Evolutionary conservation across 768 basidiomycete genomes (phyloP).

Genomic region (Tricholoma hemisulphureum): DNA sequence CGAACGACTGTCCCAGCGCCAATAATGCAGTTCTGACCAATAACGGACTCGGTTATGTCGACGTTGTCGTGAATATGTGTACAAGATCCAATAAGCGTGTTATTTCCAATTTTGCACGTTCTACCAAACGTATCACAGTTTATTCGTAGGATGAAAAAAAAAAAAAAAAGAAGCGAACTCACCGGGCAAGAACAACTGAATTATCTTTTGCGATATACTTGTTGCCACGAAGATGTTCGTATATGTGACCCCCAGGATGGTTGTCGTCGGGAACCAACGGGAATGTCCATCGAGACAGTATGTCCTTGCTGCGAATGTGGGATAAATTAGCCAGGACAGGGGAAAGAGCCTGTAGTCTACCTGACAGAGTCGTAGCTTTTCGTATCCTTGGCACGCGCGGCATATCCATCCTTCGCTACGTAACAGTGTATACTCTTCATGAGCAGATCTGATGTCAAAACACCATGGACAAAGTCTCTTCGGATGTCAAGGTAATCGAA

Average conservation of each 20-base stretch:
- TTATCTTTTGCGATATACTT: conserved; percentile 83
- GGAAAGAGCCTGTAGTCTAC: conserved; percentile 36
- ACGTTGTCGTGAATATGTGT: conserved; percentile 67
- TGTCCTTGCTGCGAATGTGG: conserved; percentile 75
- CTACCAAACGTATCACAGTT: conserved; percentile 36
- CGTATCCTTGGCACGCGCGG: conserved; percentile 90
- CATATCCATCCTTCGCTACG: conserved; percentile 84
- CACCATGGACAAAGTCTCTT: conserved; percentile 89
- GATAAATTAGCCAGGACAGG: neutral
- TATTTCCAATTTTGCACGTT: conserved; percentile 77
- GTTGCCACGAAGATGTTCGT: conserved; percentile 86
- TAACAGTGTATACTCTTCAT: conserved; percentile 95
- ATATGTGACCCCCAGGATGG: conserved; percentile 76
- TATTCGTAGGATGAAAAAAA: neutral
- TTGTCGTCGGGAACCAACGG: conserved; percentile 95
- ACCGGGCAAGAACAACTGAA: conserved; percentile 84
- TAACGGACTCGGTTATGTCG: conserved; percentile 67
- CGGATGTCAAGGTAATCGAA: conserved; percentile 95
- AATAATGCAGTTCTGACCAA: conserved; percentile 74
- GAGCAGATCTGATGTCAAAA: conserved; percentile 90
- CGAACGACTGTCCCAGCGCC: conserved; percentile 67
- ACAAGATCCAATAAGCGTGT: conserved; percentile 82
- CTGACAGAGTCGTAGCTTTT: conserved; percentile 88
- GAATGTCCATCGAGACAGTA: conserved; percentile 91
- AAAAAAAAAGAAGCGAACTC: conserved; percentile 19